phyloP scores from a whole-genome alignment of 345 rosid genomes.

The Dovyalis caffra region DNA sequence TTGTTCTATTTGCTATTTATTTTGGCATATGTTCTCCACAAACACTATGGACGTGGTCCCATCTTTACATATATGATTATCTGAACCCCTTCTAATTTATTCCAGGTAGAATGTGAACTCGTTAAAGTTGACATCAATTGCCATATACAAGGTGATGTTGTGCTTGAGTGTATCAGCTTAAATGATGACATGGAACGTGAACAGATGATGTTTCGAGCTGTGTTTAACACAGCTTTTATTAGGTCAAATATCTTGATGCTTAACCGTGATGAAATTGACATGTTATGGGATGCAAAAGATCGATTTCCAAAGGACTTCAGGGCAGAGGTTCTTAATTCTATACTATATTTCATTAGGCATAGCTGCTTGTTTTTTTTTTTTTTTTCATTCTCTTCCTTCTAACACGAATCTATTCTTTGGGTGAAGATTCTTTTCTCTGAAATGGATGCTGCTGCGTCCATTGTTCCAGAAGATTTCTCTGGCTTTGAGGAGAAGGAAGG shows the following conservation, averaged over 20 bases:
- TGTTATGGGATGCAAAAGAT: slow-evolving; percentile 76
- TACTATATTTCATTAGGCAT: slow-evolving; percentile 14
- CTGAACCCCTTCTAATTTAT: slow-evolving; percentile 10
- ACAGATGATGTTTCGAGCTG: slow-evolving; percentile 77
- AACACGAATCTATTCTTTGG: slow-evolving; percentile 30
- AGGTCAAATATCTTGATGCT: slow-evolving; percentile 95
- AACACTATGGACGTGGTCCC: neutral
- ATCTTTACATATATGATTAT: slow-evolving; percentile 3
- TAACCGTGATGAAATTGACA: slow-evolving; percentile 85
- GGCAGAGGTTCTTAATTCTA: slow-evolving; percentile 70
- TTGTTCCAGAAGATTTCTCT: slow-evolving; percentile 56
- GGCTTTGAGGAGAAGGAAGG: slow-evolving; percentile 80
- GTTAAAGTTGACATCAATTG: slow-evolving; percentile 90
- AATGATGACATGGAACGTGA: slow-evolving; percentile 72
- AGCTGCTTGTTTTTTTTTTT: slow-evolving; percentile 5
- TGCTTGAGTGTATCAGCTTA: slow-evolving; percentile 83
- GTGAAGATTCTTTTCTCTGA: slow-evolving; percentile 93
- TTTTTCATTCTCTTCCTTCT: slow-evolving; percentile 12
- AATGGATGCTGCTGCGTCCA: slow-evolving; percentile 76
- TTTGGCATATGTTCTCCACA: neutral
- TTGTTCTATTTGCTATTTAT: neutral
- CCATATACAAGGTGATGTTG: slow-evolving; percentile 85
- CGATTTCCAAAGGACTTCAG: slow-evolving; percentile 85
- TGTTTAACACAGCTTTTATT: slow-evolving; percentile 91
- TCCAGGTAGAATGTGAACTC: slow-evolving; percentile 82